These are phyloP conservation scores for Phyllosticta ampelicida DNA, from an alignment of 2,329 filamentous ascomycete species.

Conservation along the genomic window DNA sequence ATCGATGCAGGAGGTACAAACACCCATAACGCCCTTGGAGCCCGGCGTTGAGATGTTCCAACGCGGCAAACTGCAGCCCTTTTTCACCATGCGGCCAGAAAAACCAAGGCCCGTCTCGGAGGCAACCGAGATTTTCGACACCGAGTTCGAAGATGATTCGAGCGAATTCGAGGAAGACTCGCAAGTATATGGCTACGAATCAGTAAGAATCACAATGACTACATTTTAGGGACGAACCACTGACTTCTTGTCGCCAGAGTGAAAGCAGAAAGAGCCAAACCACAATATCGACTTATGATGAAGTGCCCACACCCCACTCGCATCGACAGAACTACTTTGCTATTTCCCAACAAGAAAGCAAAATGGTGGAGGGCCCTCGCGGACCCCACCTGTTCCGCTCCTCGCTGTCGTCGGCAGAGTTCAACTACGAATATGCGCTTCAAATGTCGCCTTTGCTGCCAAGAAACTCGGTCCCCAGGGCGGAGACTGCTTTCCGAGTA, in stretches of 20 bases:
- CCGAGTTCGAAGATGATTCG: conserved; percentile 56
- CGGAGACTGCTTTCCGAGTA: conserved; percentile 31
- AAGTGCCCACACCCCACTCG: conserved; percentile 66
- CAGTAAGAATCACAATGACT: conserved; percentile 48
- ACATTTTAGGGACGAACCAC: not conserved
- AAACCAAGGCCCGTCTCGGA: conserved; percentile 53
- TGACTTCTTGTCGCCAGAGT: conserved; percentile 36
- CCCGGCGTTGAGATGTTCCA: conserved; percentile 39
- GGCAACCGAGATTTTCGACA: conserved; percentile 68
- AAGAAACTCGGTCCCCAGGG: conserved; percentile 40
- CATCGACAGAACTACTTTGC: conserved; percentile 51
- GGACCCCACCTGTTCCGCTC: conserved; percentile 80
- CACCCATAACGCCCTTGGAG: conserved; percentile 33
- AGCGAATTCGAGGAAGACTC: conserved; percentile 41
- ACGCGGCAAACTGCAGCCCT: conserved; percentile 40
- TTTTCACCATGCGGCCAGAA: conserved; percentile 49
- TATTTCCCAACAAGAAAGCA: conserved; percentile 45
- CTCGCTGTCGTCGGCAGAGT: conserved; percentile 49
- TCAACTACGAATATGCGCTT: conserved; percentile 42
- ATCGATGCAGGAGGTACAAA: conserved; percentile 6
- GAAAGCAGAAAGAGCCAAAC: conserved; percentile 60
- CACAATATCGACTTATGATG: conserved; percentile 78
- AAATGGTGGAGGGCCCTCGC: conserved; percentile 65
- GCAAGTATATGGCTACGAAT: conserved; percentile 58
- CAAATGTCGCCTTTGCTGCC: conserved; percentile 66